Evolutionary conservation across 768 basidiomycete species (phyloP).

Genomic region (Pisolithus microcarpus): DNA sequence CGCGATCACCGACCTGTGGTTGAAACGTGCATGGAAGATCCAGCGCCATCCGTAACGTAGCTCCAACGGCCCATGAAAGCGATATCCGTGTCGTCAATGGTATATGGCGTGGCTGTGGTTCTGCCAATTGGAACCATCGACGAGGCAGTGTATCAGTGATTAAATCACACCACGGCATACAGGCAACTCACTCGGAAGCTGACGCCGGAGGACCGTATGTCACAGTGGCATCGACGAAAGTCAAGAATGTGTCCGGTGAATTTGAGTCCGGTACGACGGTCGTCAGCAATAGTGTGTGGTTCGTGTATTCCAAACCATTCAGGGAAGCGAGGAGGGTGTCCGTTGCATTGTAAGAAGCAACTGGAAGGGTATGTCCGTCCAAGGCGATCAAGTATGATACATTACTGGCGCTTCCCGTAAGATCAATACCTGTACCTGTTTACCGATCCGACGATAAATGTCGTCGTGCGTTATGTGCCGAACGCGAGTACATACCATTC

Average conservation of each 20-base stretch:
- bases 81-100: slow-evolving; percentile 40
- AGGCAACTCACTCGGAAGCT: slow-evolving; percentile 28
- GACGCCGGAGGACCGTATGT: slow-evolving; percentile 30
- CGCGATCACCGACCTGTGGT: slow-evolving; percentile 40
- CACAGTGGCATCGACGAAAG: slow-evolving; percentile 53
- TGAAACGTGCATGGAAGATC: slow-evolving; percentile 26
- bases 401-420: slow-evolving; percentile 44
- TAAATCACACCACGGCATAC: neutral
- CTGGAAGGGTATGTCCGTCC: slow-evolving; percentile 36
- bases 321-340: slow-evolving; percentile 45
- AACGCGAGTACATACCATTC: slow-evolving; percentile 43
- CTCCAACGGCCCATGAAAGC: slow-evolving; percentile 54
- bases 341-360: slow-evolving; percentile 18
- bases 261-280: slow-evolving; percentile 32
- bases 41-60: slow-evolving; percentile 26
- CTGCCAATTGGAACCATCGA: slow-evolving; percentile 10
- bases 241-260: slow-evolving; percentile 34
- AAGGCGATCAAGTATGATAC: slow-evolving; percentile 44
- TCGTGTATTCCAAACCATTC: slow-evolving; percentile 36
- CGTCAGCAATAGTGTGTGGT: slow-evolving; percentile 52
- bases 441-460: slow-evolving; percentile 2
- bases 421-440: slow-evolving; percentile 57
- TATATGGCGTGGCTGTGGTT: slow-evolving; percentile 28
- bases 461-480: neutral
- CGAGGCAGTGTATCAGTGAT: slow-evolving; percentile 8